phyloP scores from a whole-genome alignment of 31 red algal genomes.

The Porphyra umbilicalis region DNA sequence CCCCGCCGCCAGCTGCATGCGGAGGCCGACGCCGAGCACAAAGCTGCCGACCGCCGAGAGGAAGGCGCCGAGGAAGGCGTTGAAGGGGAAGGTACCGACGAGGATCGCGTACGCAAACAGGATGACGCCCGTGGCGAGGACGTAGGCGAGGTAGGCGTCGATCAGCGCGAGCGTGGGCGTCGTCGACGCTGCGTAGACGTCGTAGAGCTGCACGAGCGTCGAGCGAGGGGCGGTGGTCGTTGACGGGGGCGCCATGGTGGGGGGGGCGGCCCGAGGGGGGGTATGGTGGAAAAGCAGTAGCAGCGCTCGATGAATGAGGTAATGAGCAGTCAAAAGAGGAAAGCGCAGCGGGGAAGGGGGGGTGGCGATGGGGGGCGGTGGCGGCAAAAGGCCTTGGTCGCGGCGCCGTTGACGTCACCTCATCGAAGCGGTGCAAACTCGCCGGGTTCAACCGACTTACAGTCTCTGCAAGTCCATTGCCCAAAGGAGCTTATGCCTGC shows the following conservation, averaged over 20 bases:
- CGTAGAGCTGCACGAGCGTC: constrained; percentile 13
- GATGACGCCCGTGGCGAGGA: constrained; percentile 33
- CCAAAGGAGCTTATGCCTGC: no score
- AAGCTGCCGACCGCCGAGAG: constrained; percentile 61
- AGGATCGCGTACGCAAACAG: constrained; percentile 37
- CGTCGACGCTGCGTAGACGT: constrained; percentile 10
- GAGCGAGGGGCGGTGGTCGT: background rate
- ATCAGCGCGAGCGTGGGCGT: constrained; percentile 32
- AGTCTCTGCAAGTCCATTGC: no score
- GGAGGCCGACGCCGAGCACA: constrained; percentile 75
- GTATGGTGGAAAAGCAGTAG: no score
- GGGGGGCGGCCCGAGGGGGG: background rate
- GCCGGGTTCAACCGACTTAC: no score
- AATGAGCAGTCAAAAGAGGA: background rate
- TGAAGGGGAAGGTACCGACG: constrained; percentile 86
- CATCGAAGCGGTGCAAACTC: no score
- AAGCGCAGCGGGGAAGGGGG: background rate
- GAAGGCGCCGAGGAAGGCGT: constrained; percentile 76
- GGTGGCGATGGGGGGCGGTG: background rate
- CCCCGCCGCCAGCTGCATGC: constrained; percentile 56
- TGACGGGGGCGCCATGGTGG: background rate
- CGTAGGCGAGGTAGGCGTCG: constrained; percentile 60
- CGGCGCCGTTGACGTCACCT: background rate
- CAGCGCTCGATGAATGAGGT: no score
- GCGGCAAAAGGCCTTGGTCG: background rate